Evolutionary conservation across 768 basidiomycete species (phyloP), one percentile per base, ranked within the genome.

Genomic region (Cyathus striatus): DNA sequence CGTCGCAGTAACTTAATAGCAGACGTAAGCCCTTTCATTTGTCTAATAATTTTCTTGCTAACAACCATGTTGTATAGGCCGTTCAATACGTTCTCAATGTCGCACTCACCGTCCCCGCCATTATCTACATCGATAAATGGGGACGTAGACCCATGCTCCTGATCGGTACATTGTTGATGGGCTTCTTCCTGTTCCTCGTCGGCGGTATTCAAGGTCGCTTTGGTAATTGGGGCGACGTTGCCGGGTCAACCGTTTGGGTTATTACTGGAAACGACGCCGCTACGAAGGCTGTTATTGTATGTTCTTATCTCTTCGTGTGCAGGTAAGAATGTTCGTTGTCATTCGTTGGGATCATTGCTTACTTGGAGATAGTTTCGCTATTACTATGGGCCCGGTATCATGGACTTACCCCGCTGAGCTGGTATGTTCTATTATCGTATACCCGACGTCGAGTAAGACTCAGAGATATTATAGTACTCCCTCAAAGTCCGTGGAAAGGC

Each of bases 111-210:
- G 64, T 75, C 22, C 73, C 73, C 20, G 73, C 73, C 5, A 75
- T 75, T 49, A 63, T 73, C 53, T 86, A 78, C 64, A 85, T 87
- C 52, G 87, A 90, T 59, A 72, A 68, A 60, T 87, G 84, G 83
- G 87, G 87, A 45, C 83, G 86, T 30, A 74, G 86, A 16, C 86
- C 86, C 5, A 82, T 89, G 70, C 66, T 90, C 2, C 66, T 90
- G 44, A 63, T 62, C 39, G 86, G 83, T 22, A 76, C 79, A 2
- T 60, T 78, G 3, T 56, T 78, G 44, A 86, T 89, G 87, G 81
- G 81, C 38, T 79, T 83, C 70, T 89, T 76, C 72, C 73, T 89
- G 50, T 81, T 70, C 68, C 76, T 87, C 38, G 87, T 89, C 51
- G 86, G 86, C 41, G 83, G 81, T 41, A 70, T 89, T 14, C 86